Base-by-base conservation (phyloP, 1,139 yeast genomes). In the Pichia sp. region DNA sequence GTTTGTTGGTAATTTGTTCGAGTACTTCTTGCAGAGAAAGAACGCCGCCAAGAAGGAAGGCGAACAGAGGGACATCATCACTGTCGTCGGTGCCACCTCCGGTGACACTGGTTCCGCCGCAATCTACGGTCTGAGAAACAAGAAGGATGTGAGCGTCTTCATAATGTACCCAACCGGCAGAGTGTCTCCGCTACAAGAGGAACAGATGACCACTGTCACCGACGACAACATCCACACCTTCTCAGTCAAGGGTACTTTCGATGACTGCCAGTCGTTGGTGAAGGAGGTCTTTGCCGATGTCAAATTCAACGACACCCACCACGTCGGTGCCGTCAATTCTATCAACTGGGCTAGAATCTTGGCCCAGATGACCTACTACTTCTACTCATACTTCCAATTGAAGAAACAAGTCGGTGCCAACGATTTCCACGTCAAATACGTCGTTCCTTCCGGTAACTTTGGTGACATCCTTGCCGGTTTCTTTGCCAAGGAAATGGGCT, bases 51-150 rank as follows among this genome's bases (percentile, higher is more conserved):
- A 85, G 67, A 74, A 80, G 45, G 60, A 54, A 43, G 78, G 74
- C 36, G 78, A 78, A 55, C 78, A 81, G 60, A 80, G 95, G 67
- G 95, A 90, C 64, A 81, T 83, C 59, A 79, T 93, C 65, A 93
- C 99, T 43, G 99, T 93, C 61, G 97, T 93, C 58, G 99, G 99
- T 65, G 99, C 99, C 47, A 93, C 99, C 31, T 88, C 96, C 53
- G 99, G 99, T 66, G 99, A 93, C 69, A 93, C 99, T 49, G 99
- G 99, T 53, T 88, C 97, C 50, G 99, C 99, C 53, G 99, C 99
- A 59, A 93, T 93, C 63, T 93, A 93, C 73, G 99, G 99, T 55
- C 80, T 93, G 64, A 81, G 99, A 74, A 95, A 95, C 69, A 93
- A 93, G 75, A 87, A 91, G 73, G 98, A 95, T 70, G 97, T 93